Evolutionary conservation across 1,284 basidiomycete species (phyloP).

Genomic region (Hymenochaete sp.): DNA sequence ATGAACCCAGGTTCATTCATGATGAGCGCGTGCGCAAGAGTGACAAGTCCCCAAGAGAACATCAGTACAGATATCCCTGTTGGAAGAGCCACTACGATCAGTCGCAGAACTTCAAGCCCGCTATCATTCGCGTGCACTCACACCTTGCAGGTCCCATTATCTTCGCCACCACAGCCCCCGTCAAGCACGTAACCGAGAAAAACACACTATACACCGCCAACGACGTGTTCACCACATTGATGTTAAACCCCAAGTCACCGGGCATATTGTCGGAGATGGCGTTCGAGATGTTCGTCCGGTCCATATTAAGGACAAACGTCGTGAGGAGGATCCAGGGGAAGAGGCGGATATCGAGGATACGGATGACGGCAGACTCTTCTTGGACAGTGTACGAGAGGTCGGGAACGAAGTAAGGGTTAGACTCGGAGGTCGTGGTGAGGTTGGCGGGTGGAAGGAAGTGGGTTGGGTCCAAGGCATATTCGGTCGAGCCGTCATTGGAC

Average conservation of each 20-base stretch:
- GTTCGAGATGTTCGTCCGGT: constrained; percentile 33
- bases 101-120: background rate
- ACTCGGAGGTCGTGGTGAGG: constrained; percentile 2
- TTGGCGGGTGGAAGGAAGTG: background rate
- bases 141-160: constrained; percentile 31
- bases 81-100: constrained; percentile 1
- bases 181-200: constrained; percentile 29
- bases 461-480: background rate
- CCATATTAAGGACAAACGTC: constrained; percentile 36
- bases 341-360: constrained; percentile 29
- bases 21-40: constrained; percentile 30
- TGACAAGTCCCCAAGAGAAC: constrained; percentile 33
- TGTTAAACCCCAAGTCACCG: constrained; percentile 31
- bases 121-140: constrained; percentile 17
- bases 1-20: constrained; percentile 30
- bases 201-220: constrained; percentile 30
- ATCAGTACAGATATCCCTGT: constrained; percentile 33
- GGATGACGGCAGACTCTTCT: constrained; percentile 29
- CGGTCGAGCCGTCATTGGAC: background rate
- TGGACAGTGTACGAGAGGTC: constrained; percentile 26
- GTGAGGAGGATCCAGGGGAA: constrained; percentile 32
- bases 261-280: constrained; percentile 33
- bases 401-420: constrained; percentile 24
- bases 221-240: constrained; percentile 31
- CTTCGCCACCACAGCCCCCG: constrained; percentile 32